A percentile compares a stretch with the other conserved stretches of the same genome.
Evolutionary conservation across 2,329 filamentous ascomycete genomes (phyloP).

Genomic region (Alternaria gansuensis): DNA sequence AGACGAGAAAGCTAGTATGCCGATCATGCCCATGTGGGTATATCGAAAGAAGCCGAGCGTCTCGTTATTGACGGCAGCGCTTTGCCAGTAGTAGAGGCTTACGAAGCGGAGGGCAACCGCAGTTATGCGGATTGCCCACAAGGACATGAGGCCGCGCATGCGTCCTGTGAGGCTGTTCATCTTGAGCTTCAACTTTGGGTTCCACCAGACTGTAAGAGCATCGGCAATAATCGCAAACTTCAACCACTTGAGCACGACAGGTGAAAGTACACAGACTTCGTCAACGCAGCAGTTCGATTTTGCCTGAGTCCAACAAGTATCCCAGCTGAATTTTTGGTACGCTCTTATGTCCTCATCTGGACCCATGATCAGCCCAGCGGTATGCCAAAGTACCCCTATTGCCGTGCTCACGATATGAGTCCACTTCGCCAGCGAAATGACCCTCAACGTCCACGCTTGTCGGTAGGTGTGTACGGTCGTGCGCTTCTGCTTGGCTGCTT

Average conservation of each 20-base stretch:
- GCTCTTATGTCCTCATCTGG: conserved; percentile 20
- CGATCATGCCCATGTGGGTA: conserved; percentile 65
- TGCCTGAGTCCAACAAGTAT: conserved; percentile 36
- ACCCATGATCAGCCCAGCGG: conserved; percentile 33
- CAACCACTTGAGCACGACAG: conserved; percentile 28
- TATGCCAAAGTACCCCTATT: conserved; percentile 51
- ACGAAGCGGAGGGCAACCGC: conserved; percentile 65
- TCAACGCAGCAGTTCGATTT: conserved; percentile 31
- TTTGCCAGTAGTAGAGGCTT: conserved; percentile 44
- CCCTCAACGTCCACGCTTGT: conserved; percentile 56
- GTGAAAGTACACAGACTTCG: conserved; percentile 41
- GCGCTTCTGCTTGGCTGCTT: conserved; percentile 58
- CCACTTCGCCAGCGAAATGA: conserved; percentile 57
- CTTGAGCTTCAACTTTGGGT: conserved; percentile 71
- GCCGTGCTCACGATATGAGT: conserved; percentile 54
- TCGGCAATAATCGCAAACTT: conserved; percentile 58
- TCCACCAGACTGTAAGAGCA: conserved; percentile 71
- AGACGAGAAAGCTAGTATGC: conserved; percentile 42
- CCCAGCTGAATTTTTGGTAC: conserved; percentile 22
- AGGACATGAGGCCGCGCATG: conserved; percentile 68
- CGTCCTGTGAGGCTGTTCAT: conserved; percentile 62
- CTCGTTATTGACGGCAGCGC: conserved; percentile 29
- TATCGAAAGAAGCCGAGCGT: conserved; percentile 51
- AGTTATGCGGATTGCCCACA: conserved; percentile 72
- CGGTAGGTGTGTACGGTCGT: conserved; percentile 43